These are phyloP conservation scores for Physcomitrium patens DNA, from an alignment of 225 moss, liverwort and hornwort species.

Conservation along the genomic window DNA sequence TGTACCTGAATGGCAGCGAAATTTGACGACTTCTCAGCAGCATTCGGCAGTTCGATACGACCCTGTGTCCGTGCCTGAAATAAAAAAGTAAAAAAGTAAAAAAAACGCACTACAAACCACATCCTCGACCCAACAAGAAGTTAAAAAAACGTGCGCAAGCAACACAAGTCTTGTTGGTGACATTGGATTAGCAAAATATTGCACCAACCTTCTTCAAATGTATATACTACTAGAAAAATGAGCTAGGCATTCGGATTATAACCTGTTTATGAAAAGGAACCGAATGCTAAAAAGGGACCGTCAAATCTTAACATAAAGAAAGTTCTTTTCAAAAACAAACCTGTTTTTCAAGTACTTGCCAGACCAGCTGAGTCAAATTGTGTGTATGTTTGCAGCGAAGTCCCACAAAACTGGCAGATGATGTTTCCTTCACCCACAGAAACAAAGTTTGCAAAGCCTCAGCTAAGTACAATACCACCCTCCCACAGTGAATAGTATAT, in stretches of 20 bases:
- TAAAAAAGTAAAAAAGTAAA: slow-evolving; percentile 12
- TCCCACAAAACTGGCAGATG: slow-evolving; percentile 71
- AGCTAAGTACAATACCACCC: slow-evolving; percentile 7
- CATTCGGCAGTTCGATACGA: slow-evolving; percentile 78
- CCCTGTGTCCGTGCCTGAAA: slow-evolving; percentile 54
- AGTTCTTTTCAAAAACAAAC: slow-evolving; percentile 34
- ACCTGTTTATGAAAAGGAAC: not conserved
- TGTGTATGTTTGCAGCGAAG: slow-evolving; percentile 75
- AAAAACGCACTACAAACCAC: slow-evolving; percentile 25
- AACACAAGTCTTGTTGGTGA: slow-evolving; percentile 5
- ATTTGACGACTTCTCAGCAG: slow-evolving; percentile 70
- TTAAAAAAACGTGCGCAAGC: not conserved
- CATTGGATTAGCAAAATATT: not conserved
- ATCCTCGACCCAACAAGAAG: slow-evolving; percentile 9
- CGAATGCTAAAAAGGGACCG: not conserved
- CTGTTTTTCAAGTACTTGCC: slow-evolving; percentile 74
- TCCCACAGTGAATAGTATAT: not conserved
- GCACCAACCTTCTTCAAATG: slow-evolving; percentile 1
- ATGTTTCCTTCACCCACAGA: slow-evolving; percentile 42
- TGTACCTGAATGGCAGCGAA: slow-evolving; percentile 83
- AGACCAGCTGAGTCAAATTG: slow-evolving; percentile 74
- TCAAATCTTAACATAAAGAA: not conserved
- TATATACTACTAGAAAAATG: slow-evolving; percentile 6
- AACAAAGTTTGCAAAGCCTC: slow-evolving; percentile 21
- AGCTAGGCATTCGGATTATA: slow-evolving; percentile 11